Evolutionary conservation across 495 filamentous ascomycete genomes (phyloP), one percentile per base, ranked within the genome.

Genomic region (Cladorrhinum samala): DNA sequence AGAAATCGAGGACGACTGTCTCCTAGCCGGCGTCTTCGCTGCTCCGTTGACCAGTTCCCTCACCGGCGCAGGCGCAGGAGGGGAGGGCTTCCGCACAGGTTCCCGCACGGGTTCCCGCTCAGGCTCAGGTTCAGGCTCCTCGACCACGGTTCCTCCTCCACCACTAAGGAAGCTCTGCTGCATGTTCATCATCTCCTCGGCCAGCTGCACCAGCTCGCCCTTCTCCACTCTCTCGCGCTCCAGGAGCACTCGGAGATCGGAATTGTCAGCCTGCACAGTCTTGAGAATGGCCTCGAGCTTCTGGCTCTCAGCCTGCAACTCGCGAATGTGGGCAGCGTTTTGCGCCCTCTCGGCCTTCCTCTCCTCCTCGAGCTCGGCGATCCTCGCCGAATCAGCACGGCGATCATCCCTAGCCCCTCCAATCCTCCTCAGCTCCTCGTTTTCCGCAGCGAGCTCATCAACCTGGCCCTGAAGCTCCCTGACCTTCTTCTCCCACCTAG

Each of bases 211-310:
- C 41, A 98, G 75, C 59, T 96, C 91, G 33, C 90, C 90, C 69
- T 96, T 98, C 71, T 98, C 93, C 18, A 87, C 77, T 2, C 92
- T 78, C 69, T 96, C 94, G 25, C 79, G 74, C 63, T 93, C 83
- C 16, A 90, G 70, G 24, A 89, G 76, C 18, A 70, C 61, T 18
- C 83, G 72, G 5, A 95, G 72, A 11, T 80, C 76, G 7, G 77
- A 77, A 50, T 88, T 85, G 47, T 89, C 83, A 0, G 72, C 67
- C 62, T 83, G 81, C 27, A 93, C 68, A 20, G 78, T 79, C 16
- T 69, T 69, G 54, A 94, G 67, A 52, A 92, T 85, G 7, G 82
- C 76, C 58, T 82, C 77, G 11, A 95, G 72, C 48, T 83, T 86
- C 53, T 87, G 76, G 21, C 94, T 71, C 65, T 85, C 79, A 17